phyloP scores from a whole-genome alignment of 495 filamentous ascomycete species.

The Xylaria telfairii region DNA sequence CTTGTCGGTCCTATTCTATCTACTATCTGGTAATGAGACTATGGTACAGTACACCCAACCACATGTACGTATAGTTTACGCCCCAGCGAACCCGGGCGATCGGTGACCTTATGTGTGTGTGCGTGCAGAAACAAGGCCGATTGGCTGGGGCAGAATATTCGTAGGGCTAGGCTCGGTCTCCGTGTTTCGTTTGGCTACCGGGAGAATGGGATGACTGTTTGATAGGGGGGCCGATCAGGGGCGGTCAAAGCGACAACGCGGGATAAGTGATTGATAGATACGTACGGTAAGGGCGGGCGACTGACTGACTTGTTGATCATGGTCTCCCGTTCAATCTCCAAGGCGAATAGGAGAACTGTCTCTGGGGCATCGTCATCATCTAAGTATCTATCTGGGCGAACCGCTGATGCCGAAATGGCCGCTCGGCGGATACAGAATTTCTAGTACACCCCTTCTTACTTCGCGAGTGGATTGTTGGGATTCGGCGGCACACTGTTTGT shows the following conservation, averaged over 20 bases:
- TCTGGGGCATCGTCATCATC: background rate
- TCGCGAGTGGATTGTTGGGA: background rate
- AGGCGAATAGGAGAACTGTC: background rate
- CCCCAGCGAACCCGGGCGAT: slow-evolving; percentile 8
- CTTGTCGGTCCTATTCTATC: background rate
- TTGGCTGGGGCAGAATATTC: background rate
- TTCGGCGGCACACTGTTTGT: background rate
- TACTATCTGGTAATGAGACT: too few relatives aligned
- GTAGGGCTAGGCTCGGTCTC: background rate
- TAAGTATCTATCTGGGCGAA: background rate
- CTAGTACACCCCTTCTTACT: background rate
- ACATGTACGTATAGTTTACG: background rate
- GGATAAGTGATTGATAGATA: background rate
- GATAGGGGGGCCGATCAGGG: background rate
- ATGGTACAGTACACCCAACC: background rate
- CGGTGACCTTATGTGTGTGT: slow-evolving; percentile 6
- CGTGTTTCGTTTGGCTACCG: slow-evolving; percentile 2
- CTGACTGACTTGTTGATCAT: background rate
- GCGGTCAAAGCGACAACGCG: slow-evolving; percentile 6
- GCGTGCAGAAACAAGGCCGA: slow-evolving; percentile 2
- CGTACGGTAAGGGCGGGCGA: background rate
- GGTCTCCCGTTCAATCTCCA: background rate
- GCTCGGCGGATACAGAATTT: slow-evolving; percentile 1
- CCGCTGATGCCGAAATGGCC: background rate
- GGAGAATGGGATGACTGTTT: slow-evolving; percentile 1